Evolutionary conservation across 495 filamentous ascomycete species (phyloP).

Genomic region (Penicillium macrosclerotiorum): DNA sequence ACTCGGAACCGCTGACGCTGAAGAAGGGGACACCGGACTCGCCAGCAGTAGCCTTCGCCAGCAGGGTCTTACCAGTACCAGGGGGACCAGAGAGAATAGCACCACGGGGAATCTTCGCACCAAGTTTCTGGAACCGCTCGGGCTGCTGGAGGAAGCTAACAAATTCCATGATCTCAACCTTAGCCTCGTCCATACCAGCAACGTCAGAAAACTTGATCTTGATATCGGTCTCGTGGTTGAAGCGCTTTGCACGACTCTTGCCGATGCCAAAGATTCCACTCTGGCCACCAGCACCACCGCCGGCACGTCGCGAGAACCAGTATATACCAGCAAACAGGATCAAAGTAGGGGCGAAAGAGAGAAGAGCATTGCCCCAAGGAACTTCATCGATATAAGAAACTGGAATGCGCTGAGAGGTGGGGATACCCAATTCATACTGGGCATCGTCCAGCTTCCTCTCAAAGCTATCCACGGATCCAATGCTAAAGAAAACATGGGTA

Average conservation of each 20-base stretch:
- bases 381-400: constrained; percentile 81
- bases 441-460: constrained; percentile 84
- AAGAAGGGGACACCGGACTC: constrained; percentile 98
- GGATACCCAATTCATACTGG: constrained; percentile 82
- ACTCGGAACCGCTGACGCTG: constrained; percentile 96
- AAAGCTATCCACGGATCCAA: constrained; percentile 91
- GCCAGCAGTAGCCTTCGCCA: constrained; percentile 96
- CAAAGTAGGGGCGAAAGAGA: constrained; percentile 83
- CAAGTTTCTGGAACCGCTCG: constrained; percentile 84
- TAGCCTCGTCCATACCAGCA: constrained; percentile 98
- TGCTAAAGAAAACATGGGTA: constrained; percentile 90
- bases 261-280: constrained; percentile 91
- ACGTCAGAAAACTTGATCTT: constrained; percentile 97
- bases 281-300: constrained; percentile 61
- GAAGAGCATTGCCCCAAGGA: constrained; percentile 57
- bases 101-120: constrained; percentile 95
- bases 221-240: constrained; percentile 94
- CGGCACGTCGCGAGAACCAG: constrained; percentile 67
- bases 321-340: constrained; percentile 78
- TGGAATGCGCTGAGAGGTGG: constrained; percentile 80
- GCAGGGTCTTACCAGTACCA: constrained; percentile 95
- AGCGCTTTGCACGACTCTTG: constrained; percentile 91
- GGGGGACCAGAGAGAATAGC: constrained; percentile 95
- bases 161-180: constrained; percentile 98
- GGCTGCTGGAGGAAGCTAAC: constrained; percentile 93